Base-by-base conservation (phyloP, 805 yeast species). In the Barnettozyma salicaria region DNA sequence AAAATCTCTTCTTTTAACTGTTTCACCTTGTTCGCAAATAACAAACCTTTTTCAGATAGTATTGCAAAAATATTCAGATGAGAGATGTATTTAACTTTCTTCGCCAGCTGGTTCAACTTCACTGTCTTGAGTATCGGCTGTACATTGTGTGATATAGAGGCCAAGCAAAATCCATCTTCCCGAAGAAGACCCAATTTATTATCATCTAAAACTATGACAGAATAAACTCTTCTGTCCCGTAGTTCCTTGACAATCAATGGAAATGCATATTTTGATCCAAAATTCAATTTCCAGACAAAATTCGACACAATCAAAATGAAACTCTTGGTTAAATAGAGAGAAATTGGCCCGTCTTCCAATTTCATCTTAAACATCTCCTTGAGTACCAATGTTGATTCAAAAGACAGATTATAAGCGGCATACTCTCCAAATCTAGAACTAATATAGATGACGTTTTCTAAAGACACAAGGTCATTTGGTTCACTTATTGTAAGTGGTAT, bases 141-240 rank as follows among this genome's bases (percentile, higher is more conserved):
- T 1, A 35, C 7, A 9, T 30, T 5, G 1, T 40, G 38, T 0
- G 56, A 42, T 5, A 58, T 36, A 13, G 41, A 42, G 0, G 56
- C 19, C 3, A 53, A 41, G 29, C 55, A 50, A 12, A 63, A 49
- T 0, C 66, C 66, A 41, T 61, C 65, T 25, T 56, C 63, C 13
- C 66, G 45, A 7, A 62, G 28, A 3, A 58, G 34, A 6, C 60
- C 49, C n/a, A 56, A 28, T 4, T 34, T 34, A 19, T 43, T 29
- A 35, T 37, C 40, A 14, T 17, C 22, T 5, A 50, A 18, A 10
- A 30, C 20, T 2, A 40, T 7, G 0, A 39, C 50, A 3, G 48
- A 35, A 21, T 36, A 43, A 4, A 46, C 32, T 1, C 19, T 27
- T 19, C 50, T 31, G 7, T 45, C 49, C 27, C 36, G 39, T 10